Percentiles rank a stretch among this genome's conserved stretches.
Conservation (phyloP, 192 early-diverging fungal species). For the Mortierella antarctica region DNA sequence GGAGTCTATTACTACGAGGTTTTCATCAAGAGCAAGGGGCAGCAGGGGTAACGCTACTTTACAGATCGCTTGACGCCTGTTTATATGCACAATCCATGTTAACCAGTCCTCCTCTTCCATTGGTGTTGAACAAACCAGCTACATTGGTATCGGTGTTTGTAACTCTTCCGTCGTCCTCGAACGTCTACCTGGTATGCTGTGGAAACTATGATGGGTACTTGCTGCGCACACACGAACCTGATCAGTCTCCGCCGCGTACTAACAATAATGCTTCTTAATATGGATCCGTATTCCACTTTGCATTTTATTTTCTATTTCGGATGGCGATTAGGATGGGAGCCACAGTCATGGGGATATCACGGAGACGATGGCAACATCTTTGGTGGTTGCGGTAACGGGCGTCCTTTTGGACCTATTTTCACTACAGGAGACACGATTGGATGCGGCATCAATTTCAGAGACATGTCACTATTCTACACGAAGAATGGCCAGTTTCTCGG, state of each 20-base stretch:
- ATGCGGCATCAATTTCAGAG: conserved; percentile 89
- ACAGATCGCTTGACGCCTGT: no score
- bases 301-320: not conserved
- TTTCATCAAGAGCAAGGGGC: conserved; percentile 84
- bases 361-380: conserved; percentile 95
- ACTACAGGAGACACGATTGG: conserved; percentile 95
- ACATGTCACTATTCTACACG: conserved; percentile 86
- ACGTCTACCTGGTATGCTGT: conserved; percentile 82
- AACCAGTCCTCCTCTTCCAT: not conserved
- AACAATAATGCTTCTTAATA: not conserved
- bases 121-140: conserved; percentile 44
- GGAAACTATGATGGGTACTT: not conserved
- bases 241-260: no score
- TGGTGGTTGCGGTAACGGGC: conserved; percentile 77
- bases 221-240: no score
- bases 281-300: not conserved
- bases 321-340: conserved; percentile 81
- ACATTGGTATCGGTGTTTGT: conserved; percentile 92
- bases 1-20: conserved; percentile 97
- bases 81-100: no score
- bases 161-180: conserved; percentile 60
- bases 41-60: conserved; percentile 70
- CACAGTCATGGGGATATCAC: conserved; percentile 95
- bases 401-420: conserved; percentile 87
- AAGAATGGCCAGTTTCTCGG: conserved; percentile 90